Conservation (phyloP, 495 filamentous ascomycete genomes). For the Neurospora africana region DNA sequence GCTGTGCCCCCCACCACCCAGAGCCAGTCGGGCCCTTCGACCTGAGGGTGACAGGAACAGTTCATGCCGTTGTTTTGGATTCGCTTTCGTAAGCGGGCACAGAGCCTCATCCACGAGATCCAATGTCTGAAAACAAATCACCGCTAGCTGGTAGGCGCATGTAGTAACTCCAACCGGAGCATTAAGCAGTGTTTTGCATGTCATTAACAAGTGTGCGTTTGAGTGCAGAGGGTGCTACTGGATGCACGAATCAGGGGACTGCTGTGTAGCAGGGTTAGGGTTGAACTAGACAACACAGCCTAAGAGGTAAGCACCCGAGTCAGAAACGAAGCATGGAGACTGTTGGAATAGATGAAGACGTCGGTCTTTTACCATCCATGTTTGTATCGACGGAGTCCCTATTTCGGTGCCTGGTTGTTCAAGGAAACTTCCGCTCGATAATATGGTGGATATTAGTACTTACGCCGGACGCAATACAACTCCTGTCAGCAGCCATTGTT, state of each 20-base stretch:
- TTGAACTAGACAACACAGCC: background rate
- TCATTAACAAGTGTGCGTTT: background rate
- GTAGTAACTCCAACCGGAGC: background rate
- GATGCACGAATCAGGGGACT: background rate
- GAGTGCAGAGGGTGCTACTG: background rate
- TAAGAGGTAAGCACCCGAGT: background rate
- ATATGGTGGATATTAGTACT: background rate
- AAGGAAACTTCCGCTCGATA: background rate
- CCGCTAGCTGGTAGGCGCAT: background rate
- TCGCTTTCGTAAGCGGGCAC: background rate
- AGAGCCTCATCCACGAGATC: background rate
- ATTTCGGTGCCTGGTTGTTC: background rate
- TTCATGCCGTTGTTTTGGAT: background rate
- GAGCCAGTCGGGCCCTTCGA: background rate
- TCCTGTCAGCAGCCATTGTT: background rate
- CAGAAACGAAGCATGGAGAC: background rate
- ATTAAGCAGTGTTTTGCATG: background rate
- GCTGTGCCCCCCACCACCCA: background rate
- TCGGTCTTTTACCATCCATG: background rate
- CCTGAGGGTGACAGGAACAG: background rate
- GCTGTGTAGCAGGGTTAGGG: background rate
- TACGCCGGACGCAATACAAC: background rate
- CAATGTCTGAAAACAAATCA: background rate
- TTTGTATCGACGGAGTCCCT: background rate
- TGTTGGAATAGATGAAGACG: background rate